These are phyloP conservation scores for Wallacemonas rigidus DNA, from an alignment of 208 protist genomes.

Conservation along the genomic window DNA sequence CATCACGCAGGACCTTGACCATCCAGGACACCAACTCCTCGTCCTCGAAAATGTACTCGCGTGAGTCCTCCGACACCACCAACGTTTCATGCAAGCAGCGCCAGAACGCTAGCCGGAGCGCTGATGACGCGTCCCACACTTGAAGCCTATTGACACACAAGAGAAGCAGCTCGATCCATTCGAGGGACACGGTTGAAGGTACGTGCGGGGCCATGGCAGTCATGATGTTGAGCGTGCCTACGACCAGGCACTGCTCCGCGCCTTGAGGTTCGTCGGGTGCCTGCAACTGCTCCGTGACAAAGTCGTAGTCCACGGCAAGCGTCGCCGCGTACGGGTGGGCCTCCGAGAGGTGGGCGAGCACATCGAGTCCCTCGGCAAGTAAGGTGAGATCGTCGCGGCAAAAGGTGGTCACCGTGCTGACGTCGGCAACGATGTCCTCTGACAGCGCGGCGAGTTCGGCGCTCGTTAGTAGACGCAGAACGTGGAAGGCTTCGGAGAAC, in stretches of 20 bases:
- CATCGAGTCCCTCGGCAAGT: slow-evolving; percentile 29
- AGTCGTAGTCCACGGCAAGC: slow-evolving; percentile 69
- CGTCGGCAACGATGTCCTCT: slow-evolving; percentile 14
- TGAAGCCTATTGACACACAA: slow-evolving; percentile 8
- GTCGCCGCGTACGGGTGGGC: slow-evolving; percentile 60
- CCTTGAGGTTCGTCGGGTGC: slow-evolving; percentile 6
- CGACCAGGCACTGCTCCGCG: slow-evolving; percentile 35
- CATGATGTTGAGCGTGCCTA: slow-evolving; percentile 72
- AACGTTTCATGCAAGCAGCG: slow-evolving; percentile 40
- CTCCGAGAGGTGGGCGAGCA: slow-evolving; percentile 39
- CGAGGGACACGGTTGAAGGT: slow-evolving; percentile 65
- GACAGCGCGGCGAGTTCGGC: slow-evolving; percentile 8
- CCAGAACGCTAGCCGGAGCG: slow-evolving; percentile 38
- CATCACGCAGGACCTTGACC: background rate
- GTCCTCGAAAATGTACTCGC: slow-evolving; percentile 53
- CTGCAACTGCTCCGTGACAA: slow-evolving; percentile 40
- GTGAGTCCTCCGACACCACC: slow-evolving; percentile 54
- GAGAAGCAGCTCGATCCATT: slow-evolving; percentile 78
- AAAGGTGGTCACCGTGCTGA: slow-evolving; percentile 48
- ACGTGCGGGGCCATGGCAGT: slow-evolving; percentile 43
- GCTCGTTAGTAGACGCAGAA: background rate
- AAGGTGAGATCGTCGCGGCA: slow-evolving; percentile 26
- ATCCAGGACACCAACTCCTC: slow-evolving; percentile 21
- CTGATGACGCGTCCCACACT: slow-evolving; percentile 23
- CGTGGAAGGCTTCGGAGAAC: background rate